phyloP scores from a whole-genome alignment of 106 monocot species.

The Dioscorea zingiberensis region DNA sequence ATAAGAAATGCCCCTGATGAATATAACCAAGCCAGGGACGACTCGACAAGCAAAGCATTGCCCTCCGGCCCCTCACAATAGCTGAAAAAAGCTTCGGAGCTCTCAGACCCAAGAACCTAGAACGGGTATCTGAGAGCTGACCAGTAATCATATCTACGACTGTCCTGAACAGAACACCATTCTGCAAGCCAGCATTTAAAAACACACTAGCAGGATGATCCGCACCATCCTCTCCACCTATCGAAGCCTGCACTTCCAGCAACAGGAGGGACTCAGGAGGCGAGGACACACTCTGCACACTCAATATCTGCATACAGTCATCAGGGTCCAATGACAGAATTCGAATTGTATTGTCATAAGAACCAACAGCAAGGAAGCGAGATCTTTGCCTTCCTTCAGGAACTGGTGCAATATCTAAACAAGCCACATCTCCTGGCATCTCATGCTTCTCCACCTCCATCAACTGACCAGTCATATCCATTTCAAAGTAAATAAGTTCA shows the following conservation, averaged over 20 bases:
- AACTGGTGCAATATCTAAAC: conserved; percentile 93
- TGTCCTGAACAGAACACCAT: conserved; percentile 93
- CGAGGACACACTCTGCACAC: conserved; percentile 92
- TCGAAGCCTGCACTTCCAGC: conserved; percentile 91
- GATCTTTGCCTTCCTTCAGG: conserved; percentile 95
- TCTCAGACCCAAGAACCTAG: conserved; percentile 85
- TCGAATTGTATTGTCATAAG: conserved; percentile 92
- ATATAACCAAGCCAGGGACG: conserved; percentile 98
- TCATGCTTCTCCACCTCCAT: conserved; percentile 99
- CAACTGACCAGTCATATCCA: conserved; percentile 93
- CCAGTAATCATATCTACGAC: conserved; percentile 98
- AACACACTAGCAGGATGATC: conserved; percentile 94
- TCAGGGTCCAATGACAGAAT: conserved; percentile 95
- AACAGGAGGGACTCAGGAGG: conserved; percentile 94
- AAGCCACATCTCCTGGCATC: conserved; percentile 97
- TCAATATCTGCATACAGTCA: conserved; percentile 95
- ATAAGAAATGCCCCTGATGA: conserved; percentile 89
- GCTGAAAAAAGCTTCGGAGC: conserved; percentile 92
- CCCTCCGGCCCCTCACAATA: conserved; percentile 69
- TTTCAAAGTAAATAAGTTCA: conserved; percentile 96
- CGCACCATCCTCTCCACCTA: conserved; percentile 97
- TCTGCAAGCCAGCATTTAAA: conserved; percentile 96
- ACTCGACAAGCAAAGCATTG: conserved; percentile 97
- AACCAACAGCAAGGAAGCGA: conserved; percentile 94
- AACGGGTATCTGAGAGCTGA: conserved; percentile 87